Conservation (phyloP, 2,329 filamentous ascomycete species). For the Cladophialophora exuberans region DNA sequence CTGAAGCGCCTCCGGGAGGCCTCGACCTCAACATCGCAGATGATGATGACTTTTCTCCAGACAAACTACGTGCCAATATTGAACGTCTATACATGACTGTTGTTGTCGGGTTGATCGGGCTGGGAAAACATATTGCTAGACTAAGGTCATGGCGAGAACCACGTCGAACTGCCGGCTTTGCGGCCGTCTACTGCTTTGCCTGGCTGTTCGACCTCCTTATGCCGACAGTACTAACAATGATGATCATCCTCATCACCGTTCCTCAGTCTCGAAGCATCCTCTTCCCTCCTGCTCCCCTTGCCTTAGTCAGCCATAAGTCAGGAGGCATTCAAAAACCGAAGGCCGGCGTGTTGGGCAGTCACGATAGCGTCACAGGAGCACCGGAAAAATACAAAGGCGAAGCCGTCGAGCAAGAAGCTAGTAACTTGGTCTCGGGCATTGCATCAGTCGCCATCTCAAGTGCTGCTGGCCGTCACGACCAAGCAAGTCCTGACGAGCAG, state of each 20-base stretch:
- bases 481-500: conserved; percentile 59
- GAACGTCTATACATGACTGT: conserved; percentile 84
- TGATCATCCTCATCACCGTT: conserved; percentile 69
- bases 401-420: conserved; percentile 80
- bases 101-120: conserved; percentile 65
- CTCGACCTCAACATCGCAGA: conserved; percentile 81
- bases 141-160: conserved; percentile 79
- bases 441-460: conserved; percentile 73
- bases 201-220: conserved; percentile 75
- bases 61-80: conserved; percentile 76
- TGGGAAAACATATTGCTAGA: conserved; percentile 74
- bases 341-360: conserved; percentile 73
- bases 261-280: conserved; percentile 64
- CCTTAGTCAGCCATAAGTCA: conserved; percentile 69
- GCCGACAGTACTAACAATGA: conserved; percentile 60
- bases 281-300: conserved; percentile 77
- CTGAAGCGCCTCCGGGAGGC: conserved; percentile 63
- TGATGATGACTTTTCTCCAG: conserved; percentile 81
- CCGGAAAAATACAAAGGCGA: conserved; percentile 83
- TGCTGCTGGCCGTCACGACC: conserved; percentile 75
- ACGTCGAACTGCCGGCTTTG: conserved; percentile 69
- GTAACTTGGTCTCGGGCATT: conserved; percentile 76
- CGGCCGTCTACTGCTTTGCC: conserved; percentile 62
- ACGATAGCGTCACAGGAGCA: conserved; percentile 77
- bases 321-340: conserved; percentile 78